Percentiles rank a stretch among this genome's conserved stretches.
These are phyloP conservation scores for Cercospora sp. DNA, from an alignment of 2,329 filamentous ascomycete genomes.

Conservation along the genomic window DNA sequence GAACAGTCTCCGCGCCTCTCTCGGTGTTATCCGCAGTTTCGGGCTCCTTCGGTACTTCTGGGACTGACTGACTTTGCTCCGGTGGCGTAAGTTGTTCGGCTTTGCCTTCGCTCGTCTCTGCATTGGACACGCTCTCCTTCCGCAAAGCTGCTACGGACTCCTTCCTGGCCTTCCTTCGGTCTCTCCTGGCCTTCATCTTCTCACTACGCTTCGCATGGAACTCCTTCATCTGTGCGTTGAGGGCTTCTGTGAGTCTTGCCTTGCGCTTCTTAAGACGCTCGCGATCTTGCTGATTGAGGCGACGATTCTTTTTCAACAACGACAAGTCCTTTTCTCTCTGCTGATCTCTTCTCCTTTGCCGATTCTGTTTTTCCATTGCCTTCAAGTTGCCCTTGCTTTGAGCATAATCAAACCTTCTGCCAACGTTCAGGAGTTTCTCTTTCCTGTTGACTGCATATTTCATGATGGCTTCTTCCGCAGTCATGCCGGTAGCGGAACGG, in stretches of 20 bases:
- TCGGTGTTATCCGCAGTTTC: background rate
- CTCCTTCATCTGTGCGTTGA: slow-evolving; percentile 30
- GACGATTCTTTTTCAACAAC: slow-evolving; percentile 43
- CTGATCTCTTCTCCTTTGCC: slow-evolving; percentile 15
- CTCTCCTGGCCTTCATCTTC: slow-evolving; percentile 18
- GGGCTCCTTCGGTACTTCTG: background rate
- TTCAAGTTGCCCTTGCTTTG: slow-evolving; percentile 63
- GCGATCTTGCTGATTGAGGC: slow-evolving; percentile 43
- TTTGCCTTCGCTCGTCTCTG: slow-evolving; percentile 5
- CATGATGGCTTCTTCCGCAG: slow-evolving; percentile 68
- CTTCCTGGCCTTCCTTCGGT: slow-evolving; percentile 11
- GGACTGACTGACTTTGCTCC: slow-evolving; percentile 1
- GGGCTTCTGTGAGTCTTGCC: slow-evolving; percentile 30
- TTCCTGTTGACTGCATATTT: slow-evolving; percentile 62
- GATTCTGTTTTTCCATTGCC: slow-evolving; percentile 49
- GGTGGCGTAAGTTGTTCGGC: background rate
- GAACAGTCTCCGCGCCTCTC: background rate
- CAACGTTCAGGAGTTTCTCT: slow-evolving; percentile 73
- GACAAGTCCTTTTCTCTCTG: slow-evolving; percentile 39
- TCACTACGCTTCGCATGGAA: slow-evolving; percentile 21
- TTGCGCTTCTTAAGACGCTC: slow-evolving; percentile 30
- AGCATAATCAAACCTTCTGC: slow-evolving; percentile 68
- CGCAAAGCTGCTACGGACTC: background rate
- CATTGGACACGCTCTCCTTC: slow-evolving; percentile 1
- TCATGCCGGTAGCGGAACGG: slow-evolving; percentile 51